Evolutionary conservation across 2,329 filamentous ascomycete species (phyloP), one percentile per base, ranked within the genome.

Genomic region (Zymoseptoria ardabiliae): DNA sequence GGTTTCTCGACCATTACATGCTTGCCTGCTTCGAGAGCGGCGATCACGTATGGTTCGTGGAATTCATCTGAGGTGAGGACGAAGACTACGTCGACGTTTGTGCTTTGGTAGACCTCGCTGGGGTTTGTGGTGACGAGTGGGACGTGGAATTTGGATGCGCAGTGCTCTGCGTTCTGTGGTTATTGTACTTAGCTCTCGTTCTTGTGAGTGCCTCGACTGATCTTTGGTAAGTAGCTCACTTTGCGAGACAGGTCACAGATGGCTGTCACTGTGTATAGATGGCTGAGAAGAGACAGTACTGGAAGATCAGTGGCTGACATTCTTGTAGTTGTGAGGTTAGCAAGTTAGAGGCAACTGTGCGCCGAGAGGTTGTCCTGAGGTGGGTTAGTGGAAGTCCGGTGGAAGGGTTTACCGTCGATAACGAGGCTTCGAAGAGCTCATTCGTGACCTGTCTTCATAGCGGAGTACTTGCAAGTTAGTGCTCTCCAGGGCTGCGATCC

Each of bases 1-100:
- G 85, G 84, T 59, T 85, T 85, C 68, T 87, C 84, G 3, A 87
- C 72, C 60, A 87, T 76, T 10, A 81, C 79, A 61, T 81, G 74
- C 68, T 87, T 87, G 56, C 78, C 76, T 17, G 79, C 70, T 56
- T 79, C 62, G 1, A 87, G 73, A 0, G 83, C 82, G 0, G 78
- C 65, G 23, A 85, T 73, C 2, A 76, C 77, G 58, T 84, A 78
- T 3, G 71, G 61, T n/a, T 76, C 77, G 67, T 86, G 85, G 61
- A 77, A 83, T 21, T 81, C 82, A 62, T 85, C 79, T 3, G 77
- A 72, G 30, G 75, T 82, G 30, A 75, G 73, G 56, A 85, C 75
- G 62, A 86, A 73, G 25, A 86, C 80, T 3, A 84, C 72, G 57
- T 85, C 79, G 17, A 82, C 76, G 2, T 79, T 73, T 0, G 71